Evolutionary conservation across 2,329 filamentous ascomycete species (phyloP).

Genomic region (Pseudodiploospora longispora): DNA sequence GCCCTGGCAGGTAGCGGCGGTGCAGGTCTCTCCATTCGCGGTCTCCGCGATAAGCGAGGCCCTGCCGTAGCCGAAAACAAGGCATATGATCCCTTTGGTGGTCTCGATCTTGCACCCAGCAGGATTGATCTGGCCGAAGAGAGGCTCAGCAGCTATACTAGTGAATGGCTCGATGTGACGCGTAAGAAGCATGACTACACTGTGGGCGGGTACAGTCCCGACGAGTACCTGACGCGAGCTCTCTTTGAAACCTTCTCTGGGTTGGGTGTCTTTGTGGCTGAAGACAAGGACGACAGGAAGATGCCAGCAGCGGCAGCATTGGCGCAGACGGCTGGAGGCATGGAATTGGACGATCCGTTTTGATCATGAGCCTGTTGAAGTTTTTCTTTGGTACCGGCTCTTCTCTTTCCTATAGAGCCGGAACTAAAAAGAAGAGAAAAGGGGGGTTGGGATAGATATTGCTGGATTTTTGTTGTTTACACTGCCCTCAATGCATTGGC

Average conservation of each 20-base stretch:
- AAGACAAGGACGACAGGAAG: constrained; percentile 51
- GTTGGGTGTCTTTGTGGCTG: constrained; percentile 75
- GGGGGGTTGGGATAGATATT: background rate
- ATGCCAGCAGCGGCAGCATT: constrained; percentile 24
- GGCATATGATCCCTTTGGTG: constrained; percentile 84
- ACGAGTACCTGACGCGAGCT: constrained; percentile 73
- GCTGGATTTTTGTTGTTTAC: no score
- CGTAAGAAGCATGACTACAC: constrained; percentile 57
- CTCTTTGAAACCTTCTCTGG: constrained; percentile 88
- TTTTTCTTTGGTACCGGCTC: background rate
- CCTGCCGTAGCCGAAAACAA: constrained; percentile 45
- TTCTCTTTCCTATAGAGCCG: no score
- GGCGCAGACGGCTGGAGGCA: constrained; percentile 26
- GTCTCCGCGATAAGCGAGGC: constrained; percentile 57
- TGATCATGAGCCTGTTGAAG: constrained; percentile 9
- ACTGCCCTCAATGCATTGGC: background rate
- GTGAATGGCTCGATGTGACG: constrained; percentile 62
- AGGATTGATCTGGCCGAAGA: constrained; percentile 53
- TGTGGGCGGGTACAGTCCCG: constrained; percentile 75
- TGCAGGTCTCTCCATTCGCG: constrained; percentile 59
- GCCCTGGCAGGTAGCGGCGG: constrained; percentile 6
- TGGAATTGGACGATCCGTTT: constrained; percentile 43
- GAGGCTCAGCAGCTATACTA: constrained; percentile 58
- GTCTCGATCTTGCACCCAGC: constrained; percentile 57
- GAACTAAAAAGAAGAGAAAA: no score